A percentile compares a stretch with the other conserved stretches of the same genome.
Evolutionary conservation across 306 rosid species (phyloP).

Genomic region (Prunus mira): DNA sequence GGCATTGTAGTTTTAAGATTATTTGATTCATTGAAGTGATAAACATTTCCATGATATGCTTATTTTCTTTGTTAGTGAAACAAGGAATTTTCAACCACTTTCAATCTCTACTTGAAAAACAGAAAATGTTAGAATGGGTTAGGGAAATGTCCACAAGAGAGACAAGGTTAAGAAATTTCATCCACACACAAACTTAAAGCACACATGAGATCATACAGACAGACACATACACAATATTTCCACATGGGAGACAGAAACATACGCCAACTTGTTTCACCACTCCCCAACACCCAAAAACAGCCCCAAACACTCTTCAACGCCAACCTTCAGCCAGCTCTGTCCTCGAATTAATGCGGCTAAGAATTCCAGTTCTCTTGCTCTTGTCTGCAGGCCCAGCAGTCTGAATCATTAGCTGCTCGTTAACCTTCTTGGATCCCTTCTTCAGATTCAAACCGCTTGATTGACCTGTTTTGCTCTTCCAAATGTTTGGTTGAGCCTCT

Average conservation of each 20-base stretch:
- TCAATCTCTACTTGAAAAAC: constrained; percentile 24
- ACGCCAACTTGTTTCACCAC: constrained; percentile 6
- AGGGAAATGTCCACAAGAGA: constrained; percentile 28
- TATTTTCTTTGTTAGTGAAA: not conserved
- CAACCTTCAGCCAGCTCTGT: constrained; percentile 81
- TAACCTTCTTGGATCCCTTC: constrained; percentile 40
- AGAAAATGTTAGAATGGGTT: constrained; percentile 34
- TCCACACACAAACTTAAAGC: constrained; percentile 34
- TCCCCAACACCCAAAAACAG: not conserved
- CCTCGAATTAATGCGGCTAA: constrained; percentile 69
- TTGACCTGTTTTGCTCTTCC: constrained; percentile 48
- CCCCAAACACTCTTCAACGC: constrained; percentile 57
- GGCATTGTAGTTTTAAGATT: not conserved
- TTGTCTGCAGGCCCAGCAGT: constrained; percentile 44
- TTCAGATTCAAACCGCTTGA: constrained; percentile 35
- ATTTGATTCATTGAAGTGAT: not conserved
- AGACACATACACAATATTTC: constrained; percentile 19
- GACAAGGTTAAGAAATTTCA: constrained; percentile 29
- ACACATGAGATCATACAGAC: constrained; percentile 27
- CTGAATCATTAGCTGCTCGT: constrained; percentile 32
- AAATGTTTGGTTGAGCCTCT: constrained; percentile 33
- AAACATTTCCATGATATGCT: not conserved
- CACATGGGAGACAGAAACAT: constrained; percentile 17
- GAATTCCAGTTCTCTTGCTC: constrained; percentile 51
- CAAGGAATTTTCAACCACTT: not conserved